phyloP scores from a whole-genome alignment of 169 alveolate species.

The Eimeria falciformis region DNA sequence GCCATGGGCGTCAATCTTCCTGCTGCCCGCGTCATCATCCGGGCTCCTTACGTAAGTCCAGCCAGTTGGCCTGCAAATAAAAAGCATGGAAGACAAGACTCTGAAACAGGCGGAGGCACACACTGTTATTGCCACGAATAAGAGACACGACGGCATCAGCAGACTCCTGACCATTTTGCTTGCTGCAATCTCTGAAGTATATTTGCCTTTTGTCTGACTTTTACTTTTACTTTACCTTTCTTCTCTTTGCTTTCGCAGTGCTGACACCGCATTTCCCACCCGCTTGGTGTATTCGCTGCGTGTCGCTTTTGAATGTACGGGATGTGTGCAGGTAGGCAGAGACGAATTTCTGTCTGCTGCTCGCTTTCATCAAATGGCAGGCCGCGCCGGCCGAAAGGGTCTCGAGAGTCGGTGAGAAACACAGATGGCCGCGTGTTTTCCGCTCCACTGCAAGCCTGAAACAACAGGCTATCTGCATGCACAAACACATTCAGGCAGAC shows the following conservation, averaged over 20 bases:
- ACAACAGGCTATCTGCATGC: too few relatives aligned
- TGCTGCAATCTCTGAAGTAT: too few relatives aligned
- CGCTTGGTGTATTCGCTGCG: too few relatives aligned
- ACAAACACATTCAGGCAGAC: too few relatives aligned
- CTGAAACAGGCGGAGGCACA: too few relatives aligned
- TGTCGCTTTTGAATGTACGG: not conserved
- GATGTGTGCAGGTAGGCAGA: constrained; percentile 42
- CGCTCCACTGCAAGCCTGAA: too few relatives aligned
- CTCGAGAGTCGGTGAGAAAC: constrained; percentile 52
- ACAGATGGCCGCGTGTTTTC: too few relatives aligned
- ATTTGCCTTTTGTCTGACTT: too few relatives aligned
- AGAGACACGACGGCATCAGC: too few relatives aligned
- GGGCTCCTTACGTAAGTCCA: constrained; percentile 83
- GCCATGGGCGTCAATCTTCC: constrained; percentile 93
- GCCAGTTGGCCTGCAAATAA: constrained; percentile 67
- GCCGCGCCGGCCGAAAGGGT: constrained; percentile 86
- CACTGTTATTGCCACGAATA: too few relatives aligned
- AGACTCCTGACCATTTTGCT: too few relatives aligned
- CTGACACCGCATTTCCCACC: too few relatives aligned
- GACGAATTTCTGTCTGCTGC: constrained; percentile 80
- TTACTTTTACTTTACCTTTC: not conserved
- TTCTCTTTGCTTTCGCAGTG: not conserved
- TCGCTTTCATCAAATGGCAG: constrained; percentile 88
- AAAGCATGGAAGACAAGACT: constrained; percentile 85
- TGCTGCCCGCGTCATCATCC: constrained; percentile 87